phyloP scores from a whole-genome alignment of 108 stramenopile genomes.

The Cyclotella distinguenda region DNA sequence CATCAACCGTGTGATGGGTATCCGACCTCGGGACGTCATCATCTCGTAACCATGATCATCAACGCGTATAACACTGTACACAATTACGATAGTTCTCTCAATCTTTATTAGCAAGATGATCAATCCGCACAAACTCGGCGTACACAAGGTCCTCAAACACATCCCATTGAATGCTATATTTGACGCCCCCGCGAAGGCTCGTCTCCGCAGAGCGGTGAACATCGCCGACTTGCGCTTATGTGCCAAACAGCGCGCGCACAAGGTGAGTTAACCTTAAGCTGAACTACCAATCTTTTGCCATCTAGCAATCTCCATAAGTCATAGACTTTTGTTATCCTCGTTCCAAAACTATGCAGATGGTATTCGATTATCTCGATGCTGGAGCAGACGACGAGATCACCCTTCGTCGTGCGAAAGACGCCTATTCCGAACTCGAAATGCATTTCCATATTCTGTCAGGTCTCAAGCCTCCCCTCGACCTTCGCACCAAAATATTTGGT shows the following conservation, averaged over 20 bases:
- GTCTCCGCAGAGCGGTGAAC: conserved; percentile 81
- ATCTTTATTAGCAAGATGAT: too few species aligned
- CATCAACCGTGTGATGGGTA: too few species aligned
- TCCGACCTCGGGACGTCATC: too few species aligned
- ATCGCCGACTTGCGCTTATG: conserved; percentile 87
- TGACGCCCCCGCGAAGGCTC: conserved; percentile 81
- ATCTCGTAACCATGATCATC: too few species aligned
- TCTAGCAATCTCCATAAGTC: not conserved
- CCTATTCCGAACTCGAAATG: conserved; percentile 88
- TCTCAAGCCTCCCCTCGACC: conserved; percentile 87
- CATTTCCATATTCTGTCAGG: conserved; percentile 89
- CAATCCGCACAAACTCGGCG: conserved; percentile 84
- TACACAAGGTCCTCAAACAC: conserved; percentile 88
- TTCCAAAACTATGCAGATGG: too few species aligned
- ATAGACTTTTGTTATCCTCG: too few species aligned
- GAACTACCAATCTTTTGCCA: not conserved
- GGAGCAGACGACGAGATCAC: conserved; percentile 91
- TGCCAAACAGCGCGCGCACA: conserved; percentile 87
- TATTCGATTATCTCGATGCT: conserved; percentile 91
- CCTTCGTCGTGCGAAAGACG: conserved; percentile 88
- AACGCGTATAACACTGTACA: too few species aligned
- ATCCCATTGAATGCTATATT: conserved; percentile 86
- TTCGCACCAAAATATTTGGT: conserved; percentile 84
- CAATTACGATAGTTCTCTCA: too few species aligned
- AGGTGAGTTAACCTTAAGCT: conserved; percentile 54